Evolutionary conservation across 805 yeast species (phyloP).

Genomic region (Starmerella floricola): DNA sequence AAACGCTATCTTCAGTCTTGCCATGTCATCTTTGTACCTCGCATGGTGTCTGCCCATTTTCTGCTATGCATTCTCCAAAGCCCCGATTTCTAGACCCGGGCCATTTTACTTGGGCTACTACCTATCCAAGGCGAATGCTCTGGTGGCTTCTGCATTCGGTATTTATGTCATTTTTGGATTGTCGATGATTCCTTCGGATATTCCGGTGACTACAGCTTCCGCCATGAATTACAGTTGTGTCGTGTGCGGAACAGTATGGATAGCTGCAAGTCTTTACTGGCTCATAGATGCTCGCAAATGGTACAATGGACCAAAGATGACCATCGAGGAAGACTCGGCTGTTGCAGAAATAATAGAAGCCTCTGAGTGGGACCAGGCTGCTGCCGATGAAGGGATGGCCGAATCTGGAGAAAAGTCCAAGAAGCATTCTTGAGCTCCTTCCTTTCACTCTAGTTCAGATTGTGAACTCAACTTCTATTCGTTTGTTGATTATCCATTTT

Average conservation of each 20-base stretch:
- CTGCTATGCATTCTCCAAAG: slow-evolving; percentile 38
- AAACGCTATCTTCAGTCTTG: slow-evolving; percentile 53
- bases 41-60: slow-evolving; percentile 54
- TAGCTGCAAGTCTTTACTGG: slow-evolving; percentile 42
- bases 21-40: slow-evolving; percentile 49
- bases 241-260: slow-evolving; percentile 50
- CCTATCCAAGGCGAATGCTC: slow-evolving; percentile 36
- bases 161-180: slow-evolving; percentile 39
- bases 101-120: slow-evolving; percentile 49
- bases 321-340: slow-evolving; percentile 14
- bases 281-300: slow-evolving; percentile 40
- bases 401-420: background rate
- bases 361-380: slow-evolving; percentile 8
- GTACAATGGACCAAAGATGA: slow-evolving; percentile 44
- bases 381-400: background rate
- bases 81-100: slow-evolving; percentile 47
- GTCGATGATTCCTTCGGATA: slow-evolving; percentile 48
- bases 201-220: slow-evolving; percentile 24
- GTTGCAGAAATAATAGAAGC: slow-evolving; percentile 17
- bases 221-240: slow-evolving; percentile 63
- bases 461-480: no score
- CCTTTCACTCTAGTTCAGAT: no score
- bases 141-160: slow-evolving; percentile 40
- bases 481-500: no score
- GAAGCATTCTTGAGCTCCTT: background rate